Evolutionary conservation across 192 early-diverging fungal genomes (phyloP).

Genomic region (Coemansia umbellata): DNA sequence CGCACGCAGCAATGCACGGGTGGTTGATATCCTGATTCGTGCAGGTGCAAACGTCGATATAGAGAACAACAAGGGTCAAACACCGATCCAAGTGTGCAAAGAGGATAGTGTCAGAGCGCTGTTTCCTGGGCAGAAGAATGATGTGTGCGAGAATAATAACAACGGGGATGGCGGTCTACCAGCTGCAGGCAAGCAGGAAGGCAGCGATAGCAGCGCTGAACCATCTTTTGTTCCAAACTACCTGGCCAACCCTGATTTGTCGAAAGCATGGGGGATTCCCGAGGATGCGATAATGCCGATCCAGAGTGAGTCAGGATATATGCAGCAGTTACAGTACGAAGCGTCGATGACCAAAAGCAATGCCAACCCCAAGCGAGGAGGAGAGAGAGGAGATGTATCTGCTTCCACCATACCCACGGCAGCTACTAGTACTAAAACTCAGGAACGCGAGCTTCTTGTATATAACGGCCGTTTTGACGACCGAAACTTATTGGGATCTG

Average conservation of each 20-base stretch:
- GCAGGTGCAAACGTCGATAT: conserved; percentile 60
- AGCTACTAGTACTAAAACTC: background rate
- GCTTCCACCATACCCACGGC: background rate
- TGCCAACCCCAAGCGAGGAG: background rate
- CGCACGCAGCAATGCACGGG: conserved; percentile 57
- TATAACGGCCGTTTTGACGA: conserved; percentile 49
- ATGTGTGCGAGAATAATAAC: background rate
- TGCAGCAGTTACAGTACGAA: conserved; percentile 29
- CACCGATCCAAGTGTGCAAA: conserved; percentile 60
- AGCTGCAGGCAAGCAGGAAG: background rate
- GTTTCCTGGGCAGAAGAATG: conserved; percentile 18
- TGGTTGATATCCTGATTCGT: conserved; percentile 59
- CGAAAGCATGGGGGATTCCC: conserved; percentile 64
- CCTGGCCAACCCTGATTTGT: conserved; percentile 61
- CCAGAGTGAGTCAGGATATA: conserved; percentile 29
- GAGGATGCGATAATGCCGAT: conserved; percentile 39
- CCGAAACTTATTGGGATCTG: conserved; percentile 56
- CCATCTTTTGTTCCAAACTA: conserved; percentile 58
- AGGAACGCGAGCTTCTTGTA: conserved; percentile 57
- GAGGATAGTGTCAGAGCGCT: conserved; percentile 44
- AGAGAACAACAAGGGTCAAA: conserved; percentile 59
- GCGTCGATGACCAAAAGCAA: conserved; percentile 22
- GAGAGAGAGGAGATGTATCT: background rate
- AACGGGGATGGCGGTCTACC: background rate
- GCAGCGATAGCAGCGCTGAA: background rate